A percentile compares a stretch with the other conserved stretches of the same genome.
Conservation (phyloP, 345 rosid genomes). For the Hypericum androsaemum region DNA sequence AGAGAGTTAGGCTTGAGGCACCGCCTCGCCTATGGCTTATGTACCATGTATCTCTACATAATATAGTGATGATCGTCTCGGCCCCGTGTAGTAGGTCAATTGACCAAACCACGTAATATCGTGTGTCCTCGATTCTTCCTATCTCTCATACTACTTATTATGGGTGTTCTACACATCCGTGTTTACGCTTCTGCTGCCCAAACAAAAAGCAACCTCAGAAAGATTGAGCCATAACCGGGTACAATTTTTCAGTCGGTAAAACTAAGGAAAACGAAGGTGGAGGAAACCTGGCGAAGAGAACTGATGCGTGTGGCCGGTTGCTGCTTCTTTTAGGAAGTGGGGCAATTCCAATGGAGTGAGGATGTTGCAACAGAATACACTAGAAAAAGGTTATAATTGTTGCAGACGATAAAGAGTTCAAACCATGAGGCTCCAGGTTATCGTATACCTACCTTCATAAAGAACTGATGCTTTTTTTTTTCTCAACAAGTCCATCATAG, state of each 20-base stretch:
- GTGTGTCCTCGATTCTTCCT: too few relatives aligned
- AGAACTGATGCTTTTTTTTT: slow-evolving; percentile 73
- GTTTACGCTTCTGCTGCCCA: too few relatives aligned
- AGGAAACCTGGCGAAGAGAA: slow-evolving; percentile 91
- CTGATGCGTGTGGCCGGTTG: slow-evolving; percentile 76
- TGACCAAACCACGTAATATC: too few relatives aligned
- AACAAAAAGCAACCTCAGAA: too few relatives aligned
- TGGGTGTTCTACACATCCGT: too few relatives aligned
- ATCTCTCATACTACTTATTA: too few relatives aligned
- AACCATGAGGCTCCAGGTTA: slow-evolving; percentile 5
- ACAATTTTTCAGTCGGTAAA: slow-evolving; percentile 9
- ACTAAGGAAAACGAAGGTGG: not conserved
- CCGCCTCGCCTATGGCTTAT: too few relatives aligned
- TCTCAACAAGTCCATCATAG: slow-evolving; percentile 77
- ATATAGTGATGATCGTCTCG: too few relatives aligned
- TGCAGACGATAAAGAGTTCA: slow-evolving; percentile 1
- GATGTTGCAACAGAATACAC: slow-evolving; percentile 46
- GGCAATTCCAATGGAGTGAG: slow-evolving; percentile 75
- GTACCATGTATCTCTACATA: too few relatives aligned
- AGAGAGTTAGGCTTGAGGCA: too few relatives aligned
- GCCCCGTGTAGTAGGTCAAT: too few relatives aligned
- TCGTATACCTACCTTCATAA: slow-evolving; percentile 52
- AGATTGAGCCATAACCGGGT: too few relatives aligned
- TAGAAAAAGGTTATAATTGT: slow-evolving; percentile 1
- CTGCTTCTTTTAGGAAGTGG: slow-evolving; percentile 76